Evolutionary conservation across 2,329 filamentous ascomycete species (phyloP).

Genomic region (Zymoseptoria crescenta): DNA sequence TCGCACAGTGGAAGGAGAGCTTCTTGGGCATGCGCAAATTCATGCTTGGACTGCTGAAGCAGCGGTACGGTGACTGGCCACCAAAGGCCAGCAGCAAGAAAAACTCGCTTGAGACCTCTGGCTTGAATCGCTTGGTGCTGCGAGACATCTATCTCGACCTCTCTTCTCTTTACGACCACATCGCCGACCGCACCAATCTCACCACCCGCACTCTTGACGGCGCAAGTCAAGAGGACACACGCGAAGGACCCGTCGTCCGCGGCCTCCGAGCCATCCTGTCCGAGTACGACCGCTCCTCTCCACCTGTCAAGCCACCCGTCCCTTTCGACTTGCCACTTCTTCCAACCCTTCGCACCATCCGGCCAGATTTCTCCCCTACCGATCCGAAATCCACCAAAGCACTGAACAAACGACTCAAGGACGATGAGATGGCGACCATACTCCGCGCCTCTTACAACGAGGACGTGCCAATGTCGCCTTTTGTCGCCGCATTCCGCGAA

Average conservation of each 20-base stretch:
- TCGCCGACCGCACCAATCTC: conserved; percentile 70
- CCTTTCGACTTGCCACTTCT: conserved; percentile 81
- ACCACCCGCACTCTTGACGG: conserved; percentile 74
- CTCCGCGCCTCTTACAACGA: conserved; percentile 76
- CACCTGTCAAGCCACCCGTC: conserved; percentile 82
- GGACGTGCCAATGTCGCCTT: conserved; percentile 55
- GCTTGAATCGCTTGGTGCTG: conserved; percentile 76
- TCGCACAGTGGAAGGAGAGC: conserved; percentile 71
- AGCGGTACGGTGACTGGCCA: conserved; percentile 69
- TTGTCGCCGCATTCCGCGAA: conserved; percentile 61
- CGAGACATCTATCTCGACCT: conserved; percentile 79
- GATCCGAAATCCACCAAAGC: conserved; percentile 66
- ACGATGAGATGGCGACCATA: conserved; percentile 67
- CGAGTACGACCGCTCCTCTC: conserved; percentile 82
- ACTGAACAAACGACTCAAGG: conserved; percentile 63
- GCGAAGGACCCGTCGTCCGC: conserved; percentile 53
- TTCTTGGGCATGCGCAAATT: conserved; percentile 71
- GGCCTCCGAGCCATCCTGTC: conserved; percentile 72
- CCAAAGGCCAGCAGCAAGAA: conserved; percentile 88
- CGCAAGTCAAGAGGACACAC: conserved; percentile 45
- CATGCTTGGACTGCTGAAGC: conserved; percentile 61
- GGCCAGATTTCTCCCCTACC: conserved; percentile 56
- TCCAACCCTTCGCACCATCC: conserved; percentile 59
- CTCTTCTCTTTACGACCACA: conserved; percentile 75
- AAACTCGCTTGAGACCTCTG: conserved; percentile 77